Base-by-base conservation (phyloP, 1,139 yeast genomes). In the Geotrichum phurueaensis region DNA sequence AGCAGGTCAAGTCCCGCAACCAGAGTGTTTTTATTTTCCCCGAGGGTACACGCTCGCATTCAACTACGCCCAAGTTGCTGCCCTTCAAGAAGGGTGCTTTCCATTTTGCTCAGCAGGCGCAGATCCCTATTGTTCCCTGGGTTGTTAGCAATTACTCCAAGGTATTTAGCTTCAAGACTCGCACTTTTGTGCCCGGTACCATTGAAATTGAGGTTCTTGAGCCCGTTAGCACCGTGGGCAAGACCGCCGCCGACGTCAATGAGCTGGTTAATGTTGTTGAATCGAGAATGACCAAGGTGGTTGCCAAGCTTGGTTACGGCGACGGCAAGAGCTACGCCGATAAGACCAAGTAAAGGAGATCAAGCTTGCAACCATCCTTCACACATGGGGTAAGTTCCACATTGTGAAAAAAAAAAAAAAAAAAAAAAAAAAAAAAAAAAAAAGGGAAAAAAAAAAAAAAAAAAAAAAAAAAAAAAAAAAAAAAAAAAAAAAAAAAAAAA, bases 41-140 rank as follows among this genome's bases (percentile, higher is more conserved):
- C 20, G 78, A 92, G 74, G 99, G 99, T 23, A 95, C 99, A 1
- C 83, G 99, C 73, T 89, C 97, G 0, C 88, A 86, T 65, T 75
- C 87, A 20, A 77, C 82, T 31, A 79, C 79, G 51, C 86, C 96
- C 59, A 85, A 81, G n/a, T 76, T 95, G 73, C 79, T 90, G 60
- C 96, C 96, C 0, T 90, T 95, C 76, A 95, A 95, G 75, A 95
- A 95, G 73, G 99, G 99, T 57, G 98, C 98, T 0, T 95, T 95
- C 84, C 97, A 94, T 75, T 81, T 95, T 70, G 99, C 99, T 15
- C 87, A 87, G 64, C 96, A 92, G 74, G 96, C 96, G 3, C 84
- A 84, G 51, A 84, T 94, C 47, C 98, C 98, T 25, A 78, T 95
- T 53, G 84, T 94, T 15, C 99, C 99, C 2, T 79, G 88, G 56